Percentiles rank a stretch among this genome's conserved stretches.
Conservation (phyloP, 2,329 filamentous ascomycete genomes). For the Botrytis tulipae region DNA sequence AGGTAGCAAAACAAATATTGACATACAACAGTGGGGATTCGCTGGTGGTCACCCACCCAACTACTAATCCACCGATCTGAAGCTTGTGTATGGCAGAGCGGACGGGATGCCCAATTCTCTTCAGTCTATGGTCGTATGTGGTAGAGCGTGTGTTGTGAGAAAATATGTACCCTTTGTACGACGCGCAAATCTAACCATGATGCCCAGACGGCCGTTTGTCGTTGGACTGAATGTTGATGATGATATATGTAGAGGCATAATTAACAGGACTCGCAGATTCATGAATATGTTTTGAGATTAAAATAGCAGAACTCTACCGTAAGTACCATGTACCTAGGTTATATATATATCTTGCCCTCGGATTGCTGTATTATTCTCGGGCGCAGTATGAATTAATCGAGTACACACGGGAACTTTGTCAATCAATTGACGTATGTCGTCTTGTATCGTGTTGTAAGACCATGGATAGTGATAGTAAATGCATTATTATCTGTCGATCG, state of each 20-base stretch:
- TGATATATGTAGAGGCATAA: not conserved
- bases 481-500: not conserved
- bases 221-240: not conserved
- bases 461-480: not conserved
- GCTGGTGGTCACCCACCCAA: conserved; percentile 18
- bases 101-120: conserved; percentile 17
- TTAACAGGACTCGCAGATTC: not conserved
- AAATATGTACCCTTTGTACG: not conserved
- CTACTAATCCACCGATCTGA: conserved; percentile 17
- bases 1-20: not conserved
- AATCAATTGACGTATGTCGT: not conserved
- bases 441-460: not conserved
- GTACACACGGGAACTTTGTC: too few relatives aligned
- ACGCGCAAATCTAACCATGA: not conserved
- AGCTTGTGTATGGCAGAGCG: conserved; percentile 18
- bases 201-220: not conserved
- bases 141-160: accelerated
- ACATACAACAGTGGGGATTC: conserved; percentile 17
- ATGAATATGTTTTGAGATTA: not conserved
- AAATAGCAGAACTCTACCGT: not conserved
- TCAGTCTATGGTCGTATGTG: conserved; percentile 18
- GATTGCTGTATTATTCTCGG: not conserved
- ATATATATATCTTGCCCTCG: not conserved
- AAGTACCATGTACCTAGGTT: not conserved
- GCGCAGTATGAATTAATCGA: not conserved